Base-by-base conservation (phyloP, 2,329 filamentous ascomycete species). In the Cladosporium sp. region DNA sequence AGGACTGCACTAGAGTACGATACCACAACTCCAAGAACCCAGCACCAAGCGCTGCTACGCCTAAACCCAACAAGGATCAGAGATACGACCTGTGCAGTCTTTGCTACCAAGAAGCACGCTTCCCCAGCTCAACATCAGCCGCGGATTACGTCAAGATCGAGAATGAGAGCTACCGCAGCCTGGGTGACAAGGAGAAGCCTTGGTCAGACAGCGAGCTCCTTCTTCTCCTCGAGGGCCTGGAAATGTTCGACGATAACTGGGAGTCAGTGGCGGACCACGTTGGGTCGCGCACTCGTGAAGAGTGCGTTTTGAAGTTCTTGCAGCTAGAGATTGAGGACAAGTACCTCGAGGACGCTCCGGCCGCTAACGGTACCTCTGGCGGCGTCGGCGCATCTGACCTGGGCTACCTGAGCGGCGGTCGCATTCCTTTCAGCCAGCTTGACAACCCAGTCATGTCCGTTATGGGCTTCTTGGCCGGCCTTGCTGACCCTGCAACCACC, bases 391-490 rank as follows among this genome's bases (percentile, higher is more conserved):
- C 56, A 59, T 19, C 56, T 54, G 76, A 71, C 50, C 75, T 93
- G 30, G 85, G 86, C 29, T 80, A 83, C 51, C 80, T 89, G 45
- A 70, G 67, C 50, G 81, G 86, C 53, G 91, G 91, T 7, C 84
- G 89, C 55, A 79, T 96, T 40, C 93, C 93, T 0, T 93, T 97
- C 68, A 91, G 83, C 67, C 89, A 95, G 66, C 85, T 88, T 12
- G 93, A 99, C 63, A 99, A 97, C 69, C 92, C 95, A 0, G 89
- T 99, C 56, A 86, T 99, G 80, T 96, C 91, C 17, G 93, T 97
- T 2, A 88, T 99, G 60, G 88, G 88, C 48, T 99, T 96, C 76
- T 78, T 99, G 9, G 92, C 92, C 43, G 88, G 89, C 57, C 81
- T 99, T 53, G 89, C 91, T 1, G 91, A 96, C 58, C 92, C 93